Evolutionary conservation across 441 rosid species (phyloP).

Genomic region (Breynia disticha): DNA sequence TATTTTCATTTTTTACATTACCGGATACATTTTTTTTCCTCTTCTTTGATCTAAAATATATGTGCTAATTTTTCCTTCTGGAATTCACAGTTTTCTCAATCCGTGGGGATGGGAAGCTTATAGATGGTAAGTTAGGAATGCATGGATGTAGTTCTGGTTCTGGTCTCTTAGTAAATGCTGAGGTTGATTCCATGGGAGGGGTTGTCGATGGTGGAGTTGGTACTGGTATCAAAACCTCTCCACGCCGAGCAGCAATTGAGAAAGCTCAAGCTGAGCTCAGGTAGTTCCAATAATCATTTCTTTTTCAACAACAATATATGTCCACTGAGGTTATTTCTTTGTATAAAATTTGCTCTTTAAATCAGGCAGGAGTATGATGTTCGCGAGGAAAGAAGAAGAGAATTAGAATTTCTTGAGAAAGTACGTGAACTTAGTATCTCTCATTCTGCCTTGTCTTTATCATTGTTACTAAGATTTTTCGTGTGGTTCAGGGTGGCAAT

Average conservation of each 20-base stretch:
- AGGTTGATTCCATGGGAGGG: constrained; percentile 99
- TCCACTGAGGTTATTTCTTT: not conserved
- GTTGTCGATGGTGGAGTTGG: constrained; percentile 91
- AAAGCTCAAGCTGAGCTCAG: constrained; percentile 96
- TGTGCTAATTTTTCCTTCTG: constrained; percentile 12
- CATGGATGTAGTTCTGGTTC: constrained; percentile 63
- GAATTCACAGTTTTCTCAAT: constrained; percentile 18
- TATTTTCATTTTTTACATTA: not conserved
- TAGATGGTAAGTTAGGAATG: constrained; percentile 49
- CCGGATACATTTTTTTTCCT: constrained; percentile 3
- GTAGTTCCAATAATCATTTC: constrained; percentile 30
- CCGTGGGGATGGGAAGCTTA: constrained; percentile 32
- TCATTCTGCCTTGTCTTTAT: constrained; percentile 19
- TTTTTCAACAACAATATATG: constrained; percentile 8
- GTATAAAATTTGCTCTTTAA: constrained; percentile 9
- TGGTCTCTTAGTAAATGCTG: constrained; percentile 82
- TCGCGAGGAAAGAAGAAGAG: constrained; percentile 94
- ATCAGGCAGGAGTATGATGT: constrained; percentile 97
- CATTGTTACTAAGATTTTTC: constrained; percentile 11
- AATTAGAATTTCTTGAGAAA: constrained; percentile 95
- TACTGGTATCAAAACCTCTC: constrained; percentile 87
- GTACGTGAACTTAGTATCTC: constrained; percentile 34
- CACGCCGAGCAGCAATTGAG: constrained; percentile 78
- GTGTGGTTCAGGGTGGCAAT: constrained; percentile 80
- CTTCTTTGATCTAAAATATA: constrained; percentile 2